Conservation (phyloP, 441 rosid species). For the Adansonia madagascariensis region DNA sequence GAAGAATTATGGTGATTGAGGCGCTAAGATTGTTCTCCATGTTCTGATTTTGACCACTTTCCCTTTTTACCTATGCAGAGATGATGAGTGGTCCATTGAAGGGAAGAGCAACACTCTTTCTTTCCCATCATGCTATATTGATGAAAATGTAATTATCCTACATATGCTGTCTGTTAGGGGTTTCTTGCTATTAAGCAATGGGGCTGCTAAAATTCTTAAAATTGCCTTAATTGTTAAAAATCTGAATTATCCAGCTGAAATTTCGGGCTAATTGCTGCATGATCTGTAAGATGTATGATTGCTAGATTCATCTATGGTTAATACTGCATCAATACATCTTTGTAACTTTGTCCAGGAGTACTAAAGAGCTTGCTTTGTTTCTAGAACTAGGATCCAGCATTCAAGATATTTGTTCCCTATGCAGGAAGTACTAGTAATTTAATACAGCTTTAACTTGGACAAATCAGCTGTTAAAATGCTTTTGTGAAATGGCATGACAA, state of each 20-base stretch:
- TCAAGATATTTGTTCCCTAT: background rate
- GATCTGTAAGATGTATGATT: background rate
- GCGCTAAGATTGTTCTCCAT: conserved; percentile 17
- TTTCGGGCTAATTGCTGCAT: background rate
- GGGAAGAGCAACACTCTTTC: conserved; percentile 72
- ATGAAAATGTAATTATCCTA: conserved; percentile 81
- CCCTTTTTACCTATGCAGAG: conserved; percentile 58
- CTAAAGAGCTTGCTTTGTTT: background rate
- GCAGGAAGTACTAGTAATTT: background rate
- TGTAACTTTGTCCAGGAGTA: background rate
- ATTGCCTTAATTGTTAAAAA: background rate
- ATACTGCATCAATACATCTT: background rate
- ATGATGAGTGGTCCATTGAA: conserved; percentile 81
- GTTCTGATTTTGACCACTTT: conserved; percentile 26
- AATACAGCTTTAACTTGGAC: background rate
- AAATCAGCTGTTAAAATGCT: conserved; percentile 3
- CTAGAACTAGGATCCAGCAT: background rate
- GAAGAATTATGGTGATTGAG: conserved; percentile 24
- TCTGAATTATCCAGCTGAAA: background rate
- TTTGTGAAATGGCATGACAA: conserved; percentile 15
- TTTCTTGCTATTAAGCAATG: conserved; percentile 16
- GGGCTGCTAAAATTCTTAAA: background rate
- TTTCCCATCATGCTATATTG: conserved; percentile 90
- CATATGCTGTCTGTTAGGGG: conserved; percentile 22
- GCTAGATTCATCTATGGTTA: background rate